These are phyloP conservation scores for Ehretia macrophylla DNA, from an alignment of 257 asterid genomes.

Conservation along the genomic window DNA sequence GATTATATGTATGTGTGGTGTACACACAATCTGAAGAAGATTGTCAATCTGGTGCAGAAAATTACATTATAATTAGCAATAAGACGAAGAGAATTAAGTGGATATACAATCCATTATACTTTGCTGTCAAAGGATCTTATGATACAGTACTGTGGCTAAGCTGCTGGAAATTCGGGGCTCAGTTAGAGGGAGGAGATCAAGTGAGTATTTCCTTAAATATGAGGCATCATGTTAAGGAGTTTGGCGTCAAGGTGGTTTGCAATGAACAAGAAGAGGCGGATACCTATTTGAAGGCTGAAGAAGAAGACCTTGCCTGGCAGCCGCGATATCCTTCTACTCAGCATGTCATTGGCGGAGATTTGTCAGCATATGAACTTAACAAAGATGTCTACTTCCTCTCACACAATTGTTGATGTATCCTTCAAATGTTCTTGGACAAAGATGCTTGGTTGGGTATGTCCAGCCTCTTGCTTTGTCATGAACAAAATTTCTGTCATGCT, in stretches of 20 bases:
- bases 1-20: conserved; percentile 4
- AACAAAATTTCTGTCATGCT: too few relatives aligned
- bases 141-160: conserved; percentile 5
- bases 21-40: background rate
- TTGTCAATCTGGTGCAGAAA: background rate
- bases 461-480: background rate
- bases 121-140: background rate
- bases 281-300: background rate
- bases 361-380: conserved; percentile 2
- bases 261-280: background rate
- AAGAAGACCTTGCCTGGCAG: background rate
- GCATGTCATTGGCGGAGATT: conserved; percentile 1
- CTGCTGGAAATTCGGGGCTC: conserved; percentile 8
- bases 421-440: background rate
- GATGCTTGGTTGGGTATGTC: background rate
- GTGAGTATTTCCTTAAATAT: conserved; percentile 1
- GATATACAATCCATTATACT: conserved; percentile 2
- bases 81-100: conserved; percentile 12
- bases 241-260: conserved; percentile 3
- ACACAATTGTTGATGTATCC: background rate
- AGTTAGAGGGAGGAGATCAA: conserved; percentile 4
- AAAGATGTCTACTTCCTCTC: background rate
- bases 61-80: background rate
- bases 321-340: background rate
- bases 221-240: background rate